These are phyloP conservation scores for Cystobasidium slooffiae DNA, from an alignment of 1,284 basidiomycete species.

Conservation along the genomic window DNA sequence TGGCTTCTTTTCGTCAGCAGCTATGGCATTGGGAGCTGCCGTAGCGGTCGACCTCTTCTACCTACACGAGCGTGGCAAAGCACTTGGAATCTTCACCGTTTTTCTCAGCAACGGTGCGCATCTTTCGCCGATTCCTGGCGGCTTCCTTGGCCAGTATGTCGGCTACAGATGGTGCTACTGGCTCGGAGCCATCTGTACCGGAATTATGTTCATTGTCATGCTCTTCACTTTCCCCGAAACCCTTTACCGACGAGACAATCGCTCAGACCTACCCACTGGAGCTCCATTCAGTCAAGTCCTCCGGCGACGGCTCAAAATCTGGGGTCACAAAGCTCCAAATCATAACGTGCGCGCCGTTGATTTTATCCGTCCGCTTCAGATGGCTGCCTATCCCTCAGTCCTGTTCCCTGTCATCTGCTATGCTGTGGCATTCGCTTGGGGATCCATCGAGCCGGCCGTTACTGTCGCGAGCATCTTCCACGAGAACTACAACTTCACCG, in stretches of 20 bases:
- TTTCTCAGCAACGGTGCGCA: constrained; percentile 5
- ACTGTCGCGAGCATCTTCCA: neutral
- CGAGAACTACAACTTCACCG: neutral
- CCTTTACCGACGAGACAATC: neutral
- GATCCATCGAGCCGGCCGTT: neutral
- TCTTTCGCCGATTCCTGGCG: neutral
- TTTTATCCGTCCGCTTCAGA: neutral
- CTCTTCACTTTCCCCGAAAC: constrained; percentile 5
- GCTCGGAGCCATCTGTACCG: neutral
- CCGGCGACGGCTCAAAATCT: neutral
- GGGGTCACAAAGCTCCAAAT: neutral
- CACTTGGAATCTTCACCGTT: constrained; percentile 6
- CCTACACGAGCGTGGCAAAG: constrained; percentile 12
- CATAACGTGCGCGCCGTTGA: neutral
- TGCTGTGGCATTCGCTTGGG: neutral
- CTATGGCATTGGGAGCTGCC: neutral
- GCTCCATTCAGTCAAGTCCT: neutral
- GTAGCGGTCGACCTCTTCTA: constrained; percentile 3
- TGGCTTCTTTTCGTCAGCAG: neutral
- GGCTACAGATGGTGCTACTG: neutral
- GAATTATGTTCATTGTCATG: neutral
- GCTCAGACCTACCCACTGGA: neutral
- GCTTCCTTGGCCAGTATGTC: constrained; percentile 4
- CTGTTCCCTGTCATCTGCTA: neutral
- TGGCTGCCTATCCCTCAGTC: neutral